A percentile compares a stretch with the other conserved stretches of the same genome.
Evolutionary conservation across 495 filamentous ascomycete genomes (phyloP).

Genomic region (Clavariopsis aquatica): DNA sequence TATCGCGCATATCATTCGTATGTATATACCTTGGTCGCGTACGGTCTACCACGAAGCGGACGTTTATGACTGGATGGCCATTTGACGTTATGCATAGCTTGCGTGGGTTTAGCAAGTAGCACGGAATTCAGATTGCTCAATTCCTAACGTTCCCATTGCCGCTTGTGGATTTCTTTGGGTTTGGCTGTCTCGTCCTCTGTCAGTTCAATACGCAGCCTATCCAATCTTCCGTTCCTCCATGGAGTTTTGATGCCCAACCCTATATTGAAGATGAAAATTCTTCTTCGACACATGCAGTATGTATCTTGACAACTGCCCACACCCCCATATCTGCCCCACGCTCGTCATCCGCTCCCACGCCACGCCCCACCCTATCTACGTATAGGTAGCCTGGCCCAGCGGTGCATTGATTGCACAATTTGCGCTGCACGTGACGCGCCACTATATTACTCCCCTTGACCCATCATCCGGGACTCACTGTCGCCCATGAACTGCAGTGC

Average conservation of each 20-base stretch:
- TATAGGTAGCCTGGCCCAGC: slow-evolving; percentile 1
- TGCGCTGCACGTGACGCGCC: neutral
- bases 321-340: slow-evolving; percentile 1
- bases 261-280: slow-evolving; percentile 21
- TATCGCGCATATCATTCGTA: slow-evolving; percentile 24
- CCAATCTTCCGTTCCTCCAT: slow-evolving; percentile 27
- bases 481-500: too few relatives aligned
- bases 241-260: slow-evolving; percentile 27
- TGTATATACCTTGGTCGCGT: slow-evolving; percentile 34
- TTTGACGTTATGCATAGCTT: slow-evolving; percentile 34
- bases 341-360: neutral
- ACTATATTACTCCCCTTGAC: neutral
- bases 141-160: neutral
- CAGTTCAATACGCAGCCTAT: slow-evolving; percentile 16
- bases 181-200: neutral
- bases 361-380: slow-evolving; percentile 5
- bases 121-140: slow-evolving; percentile 31
- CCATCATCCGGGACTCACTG: neutral
- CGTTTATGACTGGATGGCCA: slow-evolving; percentile 35
- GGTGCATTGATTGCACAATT: slow-evolving; percentile 3
- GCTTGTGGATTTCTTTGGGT: neutral
- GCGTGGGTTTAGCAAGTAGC: slow-evolving; percentile 16
- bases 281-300: neutral
- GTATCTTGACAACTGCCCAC: neutral
- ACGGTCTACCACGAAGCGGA: slow-evolving; percentile 26